Evolutionary conservation across 192 early-diverging fungal species (phyloP).

Genomic region (Coemansia sp.): DNA sequence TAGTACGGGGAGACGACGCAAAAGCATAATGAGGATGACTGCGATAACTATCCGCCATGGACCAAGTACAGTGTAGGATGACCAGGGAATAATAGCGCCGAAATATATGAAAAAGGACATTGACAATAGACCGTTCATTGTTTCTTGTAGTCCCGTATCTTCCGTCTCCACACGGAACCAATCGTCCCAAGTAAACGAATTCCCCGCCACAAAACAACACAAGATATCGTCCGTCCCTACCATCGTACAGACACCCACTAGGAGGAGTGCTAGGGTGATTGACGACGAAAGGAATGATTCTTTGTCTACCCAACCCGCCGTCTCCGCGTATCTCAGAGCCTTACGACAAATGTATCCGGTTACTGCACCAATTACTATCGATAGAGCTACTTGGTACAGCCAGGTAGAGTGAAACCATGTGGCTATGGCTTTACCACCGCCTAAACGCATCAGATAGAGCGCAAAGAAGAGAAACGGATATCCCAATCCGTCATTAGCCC

Average conservation of each 20-base stretch:
- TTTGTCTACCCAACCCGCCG: conserved; percentile 81
- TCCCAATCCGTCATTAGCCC: conserved; percentile 87
- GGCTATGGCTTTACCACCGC: conserved; percentile 67
- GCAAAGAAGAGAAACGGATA: conserved; percentile 84
- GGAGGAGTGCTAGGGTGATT: conserved; percentile 72
- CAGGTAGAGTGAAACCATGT: conserved; percentile 79
- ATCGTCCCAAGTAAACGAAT: conserved; percentile 86
- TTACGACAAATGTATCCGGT: conserved; percentile 73
- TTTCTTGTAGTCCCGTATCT: conserved; percentile 87
- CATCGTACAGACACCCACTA: conserved; percentile 73
- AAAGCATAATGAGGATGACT: conserved; percentile 65
- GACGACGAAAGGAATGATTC: conserved; percentile 82
- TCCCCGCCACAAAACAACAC: conserved; percentile 79
- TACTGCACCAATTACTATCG: conserved; percentile 68
- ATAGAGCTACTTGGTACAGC: conserved; percentile 77
- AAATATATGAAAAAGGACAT: conserved; percentile 89
- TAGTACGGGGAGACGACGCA: conserved; percentile 75
- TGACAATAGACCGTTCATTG: conserved; percentile 86
- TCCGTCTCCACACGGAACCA: conserved; percentile 87
- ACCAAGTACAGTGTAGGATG: conserved; percentile 55
- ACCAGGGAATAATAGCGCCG: conserved; percentile 78
- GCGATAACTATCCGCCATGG: conserved; percentile 72
- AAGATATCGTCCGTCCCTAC: conserved; percentile 77
- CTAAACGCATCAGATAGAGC: conserved; percentile 65
- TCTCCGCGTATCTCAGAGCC: conserved; percentile 68